These are phyloP conservation scores for Cryptosporidium ryanae DNA, from an alignment of 169 alveolate genomes.

Conservation along the genomic window DNA sequence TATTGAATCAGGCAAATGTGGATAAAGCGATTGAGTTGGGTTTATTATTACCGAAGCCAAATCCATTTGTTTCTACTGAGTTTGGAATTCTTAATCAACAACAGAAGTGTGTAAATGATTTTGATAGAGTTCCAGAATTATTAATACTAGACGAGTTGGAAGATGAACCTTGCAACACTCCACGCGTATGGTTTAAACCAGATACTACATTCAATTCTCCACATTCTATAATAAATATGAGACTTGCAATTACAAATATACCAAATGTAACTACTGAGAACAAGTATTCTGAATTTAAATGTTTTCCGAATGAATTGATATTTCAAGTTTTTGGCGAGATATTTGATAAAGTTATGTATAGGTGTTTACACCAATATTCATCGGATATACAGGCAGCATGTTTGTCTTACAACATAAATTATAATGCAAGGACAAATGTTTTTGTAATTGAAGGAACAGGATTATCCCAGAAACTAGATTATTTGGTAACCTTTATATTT, in stretches of 20 bases:
- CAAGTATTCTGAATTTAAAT: not conserved
- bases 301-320: constrained; percentile 12
- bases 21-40: constrained; percentile 40
- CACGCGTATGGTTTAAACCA: constrained; percentile 61
- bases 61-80: constrained; percentile 67
- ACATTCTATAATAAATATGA: constrained; percentile 50
- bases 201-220: constrained; percentile 57
- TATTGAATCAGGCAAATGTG: not conserved
- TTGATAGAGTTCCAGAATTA: constrained; percentile 33
- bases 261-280: not conserved
- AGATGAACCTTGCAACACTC: not conserved
- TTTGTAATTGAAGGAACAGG: constrained; percentile 56
- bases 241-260: constrained; percentile 28
- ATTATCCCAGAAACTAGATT: constrained; percentile 35
- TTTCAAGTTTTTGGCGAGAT: constrained; percentile 70
- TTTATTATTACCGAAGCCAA: constrained; percentile 44
- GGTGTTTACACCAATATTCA: constrained; percentile 43
- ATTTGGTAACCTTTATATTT: constrained; percentile 38
- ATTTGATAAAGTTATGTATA: constrained; percentile 21
- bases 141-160: not conserved
- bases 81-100: constrained; percentile 47
- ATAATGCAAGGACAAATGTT: constrained; percentile 59
- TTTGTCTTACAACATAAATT: constrained; percentile 44
- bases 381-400: constrained; percentile 65
- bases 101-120: constrained; percentile 25